phyloP scores from a whole-genome alignment of 352 stramenopile genomes.

The Pythium grandisporangium region DNA sequence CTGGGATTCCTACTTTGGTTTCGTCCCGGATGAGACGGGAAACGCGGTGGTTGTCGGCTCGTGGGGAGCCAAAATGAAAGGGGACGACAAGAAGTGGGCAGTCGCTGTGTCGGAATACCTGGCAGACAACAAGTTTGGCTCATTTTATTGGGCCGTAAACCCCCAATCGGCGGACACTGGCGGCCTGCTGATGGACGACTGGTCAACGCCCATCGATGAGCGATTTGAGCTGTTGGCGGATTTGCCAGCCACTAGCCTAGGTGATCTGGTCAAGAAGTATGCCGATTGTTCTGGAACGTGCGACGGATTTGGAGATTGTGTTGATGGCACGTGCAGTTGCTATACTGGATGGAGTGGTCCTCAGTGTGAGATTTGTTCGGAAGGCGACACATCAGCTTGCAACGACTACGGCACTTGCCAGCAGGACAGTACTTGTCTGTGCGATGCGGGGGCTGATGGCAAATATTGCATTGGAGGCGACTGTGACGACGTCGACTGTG shows the following conservation, averaged over 20 bases:
- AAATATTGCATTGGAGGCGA: slow-evolving; percentile 39
- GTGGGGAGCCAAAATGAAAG: slow-evolving; percentile 57
- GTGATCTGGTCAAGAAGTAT: slow-evolving; percentile 28
- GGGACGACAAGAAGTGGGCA: slow-evolving; percentile 48
- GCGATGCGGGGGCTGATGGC: slow-evolving; percentile 33
- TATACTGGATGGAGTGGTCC: slow-evolving; percentile 55
- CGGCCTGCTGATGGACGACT: slow-evolving; percentile 63
- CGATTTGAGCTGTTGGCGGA: slow-evolving; percentile 35
- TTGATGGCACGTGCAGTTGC: slow-evolving; percentile 36
- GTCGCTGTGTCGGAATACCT: slow-evolving; percentile 40
- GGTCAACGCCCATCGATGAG: slow-evolving; percentile 46
- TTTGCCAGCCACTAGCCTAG: slow-evolving; percentile 29
- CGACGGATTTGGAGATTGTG: slow-evolving; percentile 37
- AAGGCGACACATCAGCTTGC: slow-evolving; percentile 38
- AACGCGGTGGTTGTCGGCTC: slow-evolving; percentile 52
- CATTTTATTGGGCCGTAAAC: slow-evolving; percentile 77
- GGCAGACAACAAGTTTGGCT: slow-evolving; percentile 38
- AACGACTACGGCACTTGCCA: slow-evolving; percentile 42
- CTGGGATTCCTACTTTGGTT: slow-evolving; percentile 67
- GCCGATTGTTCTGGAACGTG: slow-evolving; percentile 27
- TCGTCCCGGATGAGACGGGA: slow-evolving; percentile 38
- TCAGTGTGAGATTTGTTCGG: slow-evolving; percentile 52
- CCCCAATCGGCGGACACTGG: slow-evolving; percentile 61
- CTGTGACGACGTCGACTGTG: slow-evolving; percentile 48
- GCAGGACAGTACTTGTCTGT: slow-evolving; percentile 47